Evolutionary conservation across 164 flowering plant genomes (phyloP).

Genomic region (Aristolochia fimbriata): DNA sequence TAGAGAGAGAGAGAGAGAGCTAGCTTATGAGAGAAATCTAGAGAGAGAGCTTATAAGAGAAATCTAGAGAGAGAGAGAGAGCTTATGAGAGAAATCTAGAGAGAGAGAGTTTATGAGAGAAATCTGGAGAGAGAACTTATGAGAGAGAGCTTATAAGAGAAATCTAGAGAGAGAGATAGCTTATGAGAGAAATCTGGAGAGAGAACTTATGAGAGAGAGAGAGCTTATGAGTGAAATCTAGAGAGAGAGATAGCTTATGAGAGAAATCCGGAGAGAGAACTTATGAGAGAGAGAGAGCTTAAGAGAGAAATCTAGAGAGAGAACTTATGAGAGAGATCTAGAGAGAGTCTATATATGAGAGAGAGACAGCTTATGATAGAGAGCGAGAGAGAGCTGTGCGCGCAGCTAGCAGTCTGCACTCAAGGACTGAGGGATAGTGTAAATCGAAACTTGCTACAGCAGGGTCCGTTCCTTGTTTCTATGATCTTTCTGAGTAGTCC

Average conservation of each 20-base stretch:
- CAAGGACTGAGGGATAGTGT: background rate
- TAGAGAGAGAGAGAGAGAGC: too few relatives aligned
- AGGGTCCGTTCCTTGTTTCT: background rate
- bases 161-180: background rate
- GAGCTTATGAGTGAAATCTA: too few relatives aligned
- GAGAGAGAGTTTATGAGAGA: background rate
- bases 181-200: too few relatives aligned
- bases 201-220: too few relatives aligned
- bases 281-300: too few relatives aligned
- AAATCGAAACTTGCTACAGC: background rate
- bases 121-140: background rate
- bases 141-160: slow-evolving; percentile 3
- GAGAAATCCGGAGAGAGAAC: too few relatives aligned
- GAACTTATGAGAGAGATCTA: slow-evolving; percentile 2
- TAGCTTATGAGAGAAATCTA: too few relatives aligned
- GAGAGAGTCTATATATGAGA: background rate
- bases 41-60: too few relatives aligned
- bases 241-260: too few relatives aligned
- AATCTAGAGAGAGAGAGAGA: background rate
- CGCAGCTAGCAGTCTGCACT: too few relatives aligned
- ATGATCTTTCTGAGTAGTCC: background rate
- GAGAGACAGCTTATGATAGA: background rate
- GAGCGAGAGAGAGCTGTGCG: background rate
- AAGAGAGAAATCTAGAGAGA: background rate
- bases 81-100: slow-evolving; percentile 1